Evolutionary conservation across 768 basidiomycete species (phyloP), one percentile per base, ranked within the genome.

Genomic region (Neoboletus magnificus): DNA sequence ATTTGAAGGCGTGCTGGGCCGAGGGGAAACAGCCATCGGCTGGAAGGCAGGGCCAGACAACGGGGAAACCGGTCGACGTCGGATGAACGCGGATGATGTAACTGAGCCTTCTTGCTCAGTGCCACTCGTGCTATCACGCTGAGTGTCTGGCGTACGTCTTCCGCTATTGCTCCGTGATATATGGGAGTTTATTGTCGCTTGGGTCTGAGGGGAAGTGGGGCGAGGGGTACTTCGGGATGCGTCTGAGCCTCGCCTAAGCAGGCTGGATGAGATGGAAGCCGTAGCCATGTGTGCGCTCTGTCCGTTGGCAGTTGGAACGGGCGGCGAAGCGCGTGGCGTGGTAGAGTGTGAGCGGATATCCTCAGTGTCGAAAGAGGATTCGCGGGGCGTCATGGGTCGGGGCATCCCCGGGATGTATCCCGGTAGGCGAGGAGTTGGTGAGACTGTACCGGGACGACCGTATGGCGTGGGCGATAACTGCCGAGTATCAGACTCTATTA

Each of bases 341-440:
- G 76, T 75, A 35, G 80, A 79, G 45, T 86, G 84, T 1, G 86
- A 88, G 55, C 83, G 86, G 62, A 83, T 81, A 56, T 91, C 88
- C 52, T 92, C 90, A 29, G 78, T 66, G 46, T 91, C 91, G 53
- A 77, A 75, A 32, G 80, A 74, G 7, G 74, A 63, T 59, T 90
- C 87, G 53, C 84, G 85, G n/a, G 91, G 91, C 7, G 91, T 93
- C 87, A 93, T 91, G 18, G 91, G 91, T 40, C 91, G 77, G 22
- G 89, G 88, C 91, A 93, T 93, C 12, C 91, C 91, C 23, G 91
- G 91, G 54, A 91, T 84, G 71, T 93, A 93, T 15, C 91, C 91
- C 52, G 91, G 91, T 22, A 90, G 66, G 39, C 82, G 77, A 41
- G 80, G 78, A 0, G 73, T 71, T 32, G 80, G 80, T 30, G 80